These are phyloP conservation scores for Sphaerobolus stellatus DNA, from an alignment of 1,284 basidiomycete genomes.

Conservation along the genomic window DNA sequence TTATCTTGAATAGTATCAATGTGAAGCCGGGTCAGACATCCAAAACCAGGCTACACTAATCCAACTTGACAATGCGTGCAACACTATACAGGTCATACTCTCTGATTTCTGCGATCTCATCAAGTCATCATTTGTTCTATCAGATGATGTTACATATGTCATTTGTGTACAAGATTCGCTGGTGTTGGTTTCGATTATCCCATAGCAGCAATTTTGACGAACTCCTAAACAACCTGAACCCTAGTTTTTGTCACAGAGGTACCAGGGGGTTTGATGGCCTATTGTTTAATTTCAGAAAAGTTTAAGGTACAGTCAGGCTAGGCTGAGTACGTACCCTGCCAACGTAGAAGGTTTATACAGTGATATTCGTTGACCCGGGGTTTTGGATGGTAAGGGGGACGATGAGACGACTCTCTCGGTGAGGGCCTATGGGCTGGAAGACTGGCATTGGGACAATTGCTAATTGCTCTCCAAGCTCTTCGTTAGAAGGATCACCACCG, in stretches of 20 bases:
- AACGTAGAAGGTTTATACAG: not conserved
- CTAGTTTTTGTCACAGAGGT: not conserved
- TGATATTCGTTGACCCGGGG: not conserved
- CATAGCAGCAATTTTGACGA: no score
- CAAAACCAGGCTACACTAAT: no score
- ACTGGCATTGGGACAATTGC: not conserved
- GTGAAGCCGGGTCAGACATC: no score
- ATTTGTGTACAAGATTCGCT: no score
- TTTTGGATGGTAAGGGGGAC: not conserved
- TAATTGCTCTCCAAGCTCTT: not conserved
- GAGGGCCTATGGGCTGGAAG: not conserved
- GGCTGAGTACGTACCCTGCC: not conserved
- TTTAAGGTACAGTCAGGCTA: not conserved
- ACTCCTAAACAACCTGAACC: constrained; percentile 1
- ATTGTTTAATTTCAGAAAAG: not conserved
- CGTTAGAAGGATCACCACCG: constrained; percentile 1
- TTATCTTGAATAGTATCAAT: no score
- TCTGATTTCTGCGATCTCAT: no score
- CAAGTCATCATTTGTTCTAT: no score
- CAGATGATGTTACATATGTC: no score
- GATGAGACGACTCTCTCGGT: not conserved
- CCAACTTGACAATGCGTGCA: no score
- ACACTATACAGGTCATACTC: no score
- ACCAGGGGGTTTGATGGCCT: not conserved
- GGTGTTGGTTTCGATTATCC: no score